Percentiles rank a stretch among this genome's conserved stretches.
phyloP scores from a whole-genome alignment of 441 rosid genomes.

The Mallotus japonicus region DNA sequence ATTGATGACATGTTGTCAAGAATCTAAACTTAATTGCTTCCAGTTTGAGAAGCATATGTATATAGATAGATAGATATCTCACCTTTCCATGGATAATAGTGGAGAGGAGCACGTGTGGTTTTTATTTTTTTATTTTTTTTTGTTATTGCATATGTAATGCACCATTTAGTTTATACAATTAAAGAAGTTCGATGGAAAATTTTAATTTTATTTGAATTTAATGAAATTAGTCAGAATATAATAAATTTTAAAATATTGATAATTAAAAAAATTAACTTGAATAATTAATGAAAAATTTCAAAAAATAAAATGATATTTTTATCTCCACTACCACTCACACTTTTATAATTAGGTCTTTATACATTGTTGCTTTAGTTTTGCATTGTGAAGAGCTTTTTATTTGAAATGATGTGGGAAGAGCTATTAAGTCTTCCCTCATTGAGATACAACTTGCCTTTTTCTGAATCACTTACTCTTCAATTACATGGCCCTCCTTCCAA shows the following conservation, averaged over 20 bases:
- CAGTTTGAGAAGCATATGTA: not conserved
- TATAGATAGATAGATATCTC: too few relatives aligned
- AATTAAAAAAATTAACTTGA: too few relatives aligned
- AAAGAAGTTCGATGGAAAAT: not conserved
- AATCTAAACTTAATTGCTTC: not conserved
- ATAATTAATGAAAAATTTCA: too few relatives aligned
- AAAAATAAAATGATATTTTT: not conserved
- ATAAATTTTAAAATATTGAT: too few relatives aligned
- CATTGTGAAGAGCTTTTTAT: slow-evolving; percentile 1
- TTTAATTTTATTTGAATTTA: too few relatives aligned
- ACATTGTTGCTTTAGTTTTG: not conserved
- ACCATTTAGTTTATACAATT: not conserved
- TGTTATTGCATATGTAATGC: not conserved
- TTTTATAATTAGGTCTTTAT: not conserved
- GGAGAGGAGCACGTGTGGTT: too few relatives aligned
- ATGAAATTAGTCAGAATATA: too few relatives aligned
- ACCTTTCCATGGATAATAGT: not conserved
- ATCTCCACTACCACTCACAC: not conserved
- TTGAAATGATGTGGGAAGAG: slow-evolving; percentile 12
- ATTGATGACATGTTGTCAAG: not conserved
- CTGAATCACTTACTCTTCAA: not conserved
- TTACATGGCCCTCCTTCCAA: not conserved
- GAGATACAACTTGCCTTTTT: not conserved
- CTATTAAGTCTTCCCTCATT: not conserved
- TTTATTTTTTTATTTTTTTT: too few relatives aligned